Conservation (phyloP, 2,329 filamentous ascomycete genomes). For the Chaetomium sp. region DNA sequence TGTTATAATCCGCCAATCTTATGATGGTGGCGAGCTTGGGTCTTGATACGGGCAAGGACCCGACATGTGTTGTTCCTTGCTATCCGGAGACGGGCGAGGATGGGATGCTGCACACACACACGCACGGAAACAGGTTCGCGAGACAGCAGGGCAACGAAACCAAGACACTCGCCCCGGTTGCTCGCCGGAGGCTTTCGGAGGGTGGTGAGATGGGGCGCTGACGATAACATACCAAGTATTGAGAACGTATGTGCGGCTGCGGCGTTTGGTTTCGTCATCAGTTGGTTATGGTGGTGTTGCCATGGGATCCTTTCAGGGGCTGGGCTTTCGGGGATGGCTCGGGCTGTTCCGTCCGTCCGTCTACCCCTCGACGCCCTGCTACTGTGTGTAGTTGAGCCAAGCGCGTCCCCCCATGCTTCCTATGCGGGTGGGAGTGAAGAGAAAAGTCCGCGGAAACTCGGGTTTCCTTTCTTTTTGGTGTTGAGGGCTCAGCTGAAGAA, state of each 20-base stretch:
- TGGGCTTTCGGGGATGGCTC: background rate
- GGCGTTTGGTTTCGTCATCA: background rate
- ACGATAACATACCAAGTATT: background rate
- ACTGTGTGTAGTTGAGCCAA: slow-evolving; percentile 7
- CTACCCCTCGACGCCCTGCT: background rate
- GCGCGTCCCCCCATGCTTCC: background rate
- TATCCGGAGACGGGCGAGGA: too few relatives aligned
- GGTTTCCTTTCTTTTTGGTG: background rate
- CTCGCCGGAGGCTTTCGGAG: background rate
- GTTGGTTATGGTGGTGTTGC: background rate
- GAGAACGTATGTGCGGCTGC: background rate
- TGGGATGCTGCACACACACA: background rate
- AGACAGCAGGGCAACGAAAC: background rate
- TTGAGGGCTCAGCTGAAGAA: background rate
- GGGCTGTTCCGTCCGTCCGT: background rate
- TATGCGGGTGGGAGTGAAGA: background rate
- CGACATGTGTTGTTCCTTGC: background rate
- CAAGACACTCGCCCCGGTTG: background rate
- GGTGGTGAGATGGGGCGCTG: background rate
- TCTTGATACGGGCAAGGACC: background rate
- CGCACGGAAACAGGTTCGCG: background rate
- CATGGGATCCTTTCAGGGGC: background rate
- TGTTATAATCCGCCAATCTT: background rate
- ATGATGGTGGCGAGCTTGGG: background rate
- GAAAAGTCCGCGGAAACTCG: slow-evolving; percentile 4